These are phyloP conservation scores for Suillus brevipes DNA, from an alignment of 768 basidiomycete species.

Conservation along the genomic window DNA sequence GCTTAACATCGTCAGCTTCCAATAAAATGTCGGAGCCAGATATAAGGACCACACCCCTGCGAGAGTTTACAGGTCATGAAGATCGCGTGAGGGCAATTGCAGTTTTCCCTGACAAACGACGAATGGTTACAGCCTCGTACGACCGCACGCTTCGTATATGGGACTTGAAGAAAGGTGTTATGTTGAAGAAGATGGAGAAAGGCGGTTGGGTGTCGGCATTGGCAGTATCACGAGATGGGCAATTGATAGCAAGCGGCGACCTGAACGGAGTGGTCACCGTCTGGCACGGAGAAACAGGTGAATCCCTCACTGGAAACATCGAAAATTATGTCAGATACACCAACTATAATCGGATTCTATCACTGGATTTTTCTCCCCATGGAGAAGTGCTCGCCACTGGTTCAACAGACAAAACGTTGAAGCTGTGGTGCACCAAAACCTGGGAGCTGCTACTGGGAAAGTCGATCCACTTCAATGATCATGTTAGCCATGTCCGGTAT, in stretches of 20 bases:
- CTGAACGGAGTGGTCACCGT: accelerated
- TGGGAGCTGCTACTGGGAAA: neutral
- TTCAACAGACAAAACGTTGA: neutral
- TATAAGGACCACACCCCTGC: neutral
- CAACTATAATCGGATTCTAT: neutral
- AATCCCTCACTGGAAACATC: neutral
- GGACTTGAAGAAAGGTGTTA: neutral
- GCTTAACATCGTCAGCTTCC: neutral
- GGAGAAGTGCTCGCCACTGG: neutral
- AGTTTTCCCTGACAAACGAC: neutral
- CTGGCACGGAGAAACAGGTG: neutral
- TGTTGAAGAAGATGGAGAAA: neutral
- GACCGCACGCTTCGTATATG: neutral
- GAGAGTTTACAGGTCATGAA: neutral
- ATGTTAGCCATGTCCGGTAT: neutral
- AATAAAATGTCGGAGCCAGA: neutral
- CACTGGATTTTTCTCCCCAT: neutral
- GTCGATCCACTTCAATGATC: neutral
- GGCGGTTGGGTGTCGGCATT: neutral
- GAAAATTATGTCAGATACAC: neutral
- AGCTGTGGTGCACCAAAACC: neutral
- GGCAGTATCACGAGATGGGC: neutral
- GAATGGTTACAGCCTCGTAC: neutral
- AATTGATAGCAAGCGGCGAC: neutral
- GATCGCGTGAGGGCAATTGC: neutral